These are phyloP conservation scores for Rhodotorula sp. DNA, from an alignment of 1,284 basidiomycete genomes.

Conservation along the genomic window DNA sequence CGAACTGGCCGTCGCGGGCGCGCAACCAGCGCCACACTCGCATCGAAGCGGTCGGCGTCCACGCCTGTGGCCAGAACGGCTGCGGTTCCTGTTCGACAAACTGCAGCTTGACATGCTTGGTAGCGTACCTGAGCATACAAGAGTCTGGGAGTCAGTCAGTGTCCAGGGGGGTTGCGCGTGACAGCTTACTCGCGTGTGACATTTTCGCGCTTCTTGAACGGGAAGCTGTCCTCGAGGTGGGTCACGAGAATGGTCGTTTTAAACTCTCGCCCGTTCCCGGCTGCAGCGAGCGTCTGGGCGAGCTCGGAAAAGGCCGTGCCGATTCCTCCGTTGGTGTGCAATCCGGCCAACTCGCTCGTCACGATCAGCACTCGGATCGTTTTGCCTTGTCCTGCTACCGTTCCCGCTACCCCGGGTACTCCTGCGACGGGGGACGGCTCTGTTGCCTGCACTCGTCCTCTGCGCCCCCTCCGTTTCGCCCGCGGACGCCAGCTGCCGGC, in stretches of 20 bases:
- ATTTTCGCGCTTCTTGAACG: slow-evolving; percentile 6
- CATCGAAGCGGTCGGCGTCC: slow-evolving; percentile 36
- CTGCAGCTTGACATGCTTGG: slow-evolving; percentile 12
- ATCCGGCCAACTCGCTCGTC: slow-evolving; percentile 34
- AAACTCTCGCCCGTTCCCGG: slow-evolving; percentile 6
- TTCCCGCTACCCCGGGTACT: too few relatives aligned
- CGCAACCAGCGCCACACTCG: slow-evolving; percentile 30
- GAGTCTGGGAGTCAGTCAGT: too few relatives aligned
- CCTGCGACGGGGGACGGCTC: neutral
- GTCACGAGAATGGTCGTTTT: slow-evolving; percentile 32
- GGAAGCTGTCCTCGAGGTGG: slow-evolving; percentile 25
- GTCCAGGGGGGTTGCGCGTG: too few relatives aligned
- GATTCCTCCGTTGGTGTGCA: slow-evolving; percentile 41
- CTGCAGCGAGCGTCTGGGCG: slow-evolving; percentile 22
- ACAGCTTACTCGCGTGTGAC: slow-evolving; percentile 14
- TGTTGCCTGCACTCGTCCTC: slow-evolving; percentile 14
- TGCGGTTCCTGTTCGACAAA: slow-evolving; percentile 29
- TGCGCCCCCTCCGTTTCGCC: slow-evolving; percentile 1
- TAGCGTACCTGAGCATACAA: slow-evolving; percentile 22
- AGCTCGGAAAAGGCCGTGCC: slow-evolving; percentile 38
- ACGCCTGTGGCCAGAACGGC: slow-evolving; percentile 32
- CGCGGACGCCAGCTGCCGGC: neutral
- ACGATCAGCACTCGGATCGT: slow-evolving; percentile 32
- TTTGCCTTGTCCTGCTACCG: too few relatives aligned
- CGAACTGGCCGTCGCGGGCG: slow-evolving; percentile 18